Evolutionary conservation across 2,329 filamentous ascomycete genomes (phyloP), one percentile per base, ranked within the genome.

Genomic region (Penicillium sp.): DNA sequence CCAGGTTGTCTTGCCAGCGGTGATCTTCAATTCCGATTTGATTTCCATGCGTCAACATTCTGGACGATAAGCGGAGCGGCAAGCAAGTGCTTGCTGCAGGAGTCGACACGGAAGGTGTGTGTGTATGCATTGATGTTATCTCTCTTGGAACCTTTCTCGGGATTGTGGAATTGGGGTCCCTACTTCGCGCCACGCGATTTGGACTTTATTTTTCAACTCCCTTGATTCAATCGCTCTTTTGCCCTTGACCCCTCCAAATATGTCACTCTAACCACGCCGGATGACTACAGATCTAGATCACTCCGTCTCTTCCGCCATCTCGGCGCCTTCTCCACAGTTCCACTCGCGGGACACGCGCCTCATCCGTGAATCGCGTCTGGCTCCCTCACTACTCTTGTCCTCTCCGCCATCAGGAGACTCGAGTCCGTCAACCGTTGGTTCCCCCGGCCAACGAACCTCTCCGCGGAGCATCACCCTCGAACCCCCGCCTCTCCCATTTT

Each of bases 1-100:
- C 62, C 62, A 65, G 64, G 67, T 56, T 63, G 59, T 61, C 64
- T 64, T 66, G 63, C 65, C 65, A 70, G 64, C 69, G 62, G 58
- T 69, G 62, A 56, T 68, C 60, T 63, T 65, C 62, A 60, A 64
- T 67, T 57, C 66, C 60, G 59, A 64, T 67, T 69, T 71, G 67
- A 72, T 70, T 77, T 76, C 74, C 74, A 78, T 78, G 75, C 74
- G 74, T 76, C 75, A 77, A 72, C 67, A 77, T 77, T 77, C 70
- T 74, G 71, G 70, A 70, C 68, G 63, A 72, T 77, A 77, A 74
- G 64, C 68, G 70, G 69, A 74, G 76, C 76, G 72, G 76, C 76
- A 77, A 77, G 76, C 76, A 72, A 73, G 72, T 74, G 76, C 75
- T 78, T 78, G 76, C 75, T 77, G 75, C 75, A 73, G 71, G 70